A percentile compares a stretch with the other conserved stretches of the same genome.
Evolutionary conservation across 257 asterid species (phyloP).

Genomic region (Jaltomata sinuosa): DNA sequence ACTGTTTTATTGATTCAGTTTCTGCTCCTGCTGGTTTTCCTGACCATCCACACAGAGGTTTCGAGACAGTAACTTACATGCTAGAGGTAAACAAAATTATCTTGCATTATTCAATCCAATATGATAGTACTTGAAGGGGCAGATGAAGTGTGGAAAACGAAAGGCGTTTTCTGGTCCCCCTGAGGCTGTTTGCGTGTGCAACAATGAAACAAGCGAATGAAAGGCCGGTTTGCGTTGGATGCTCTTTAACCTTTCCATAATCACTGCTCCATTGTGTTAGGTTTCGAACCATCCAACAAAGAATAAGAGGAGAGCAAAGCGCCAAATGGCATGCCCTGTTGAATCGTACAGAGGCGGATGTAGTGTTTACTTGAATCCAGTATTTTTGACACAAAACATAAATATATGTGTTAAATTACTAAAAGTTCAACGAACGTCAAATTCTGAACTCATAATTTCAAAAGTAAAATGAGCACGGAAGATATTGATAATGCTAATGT

Average conservation of each 20-base stretch:
- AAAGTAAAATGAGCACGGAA: background rate
- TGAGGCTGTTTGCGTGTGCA: background rate
- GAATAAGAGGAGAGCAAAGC: background rate
- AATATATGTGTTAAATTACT: background rate
- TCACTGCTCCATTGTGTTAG: background rate
- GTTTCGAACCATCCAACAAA: background rate
- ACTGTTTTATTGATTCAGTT: slow-evolving; percentile 32
- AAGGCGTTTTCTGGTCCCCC: background rate
- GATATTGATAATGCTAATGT: background rate
- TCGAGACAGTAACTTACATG: slow-evolving; percentile 90
- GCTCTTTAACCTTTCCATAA: background rate
- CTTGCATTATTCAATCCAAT: background rate
- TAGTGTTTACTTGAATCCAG: background rate
- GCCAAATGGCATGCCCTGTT: background rate
- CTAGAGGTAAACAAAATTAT: slow-evolving; percentile 33
- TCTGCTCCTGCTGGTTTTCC: slow-evolving; percentile 96
- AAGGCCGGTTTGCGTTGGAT: background rate
- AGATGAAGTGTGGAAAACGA: background rate
- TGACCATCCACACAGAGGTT: slow-evolving; percentile 98
- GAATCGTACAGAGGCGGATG: background rate
- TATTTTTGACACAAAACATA: background rate
- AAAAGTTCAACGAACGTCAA: background rate
- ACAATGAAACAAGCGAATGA: background rate
- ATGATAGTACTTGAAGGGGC: background rate
- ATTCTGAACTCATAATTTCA: background rate